Evolutionary conservation across 305 asterid species (phyloP).

Genomic region (Rubia balearica): DNA sequence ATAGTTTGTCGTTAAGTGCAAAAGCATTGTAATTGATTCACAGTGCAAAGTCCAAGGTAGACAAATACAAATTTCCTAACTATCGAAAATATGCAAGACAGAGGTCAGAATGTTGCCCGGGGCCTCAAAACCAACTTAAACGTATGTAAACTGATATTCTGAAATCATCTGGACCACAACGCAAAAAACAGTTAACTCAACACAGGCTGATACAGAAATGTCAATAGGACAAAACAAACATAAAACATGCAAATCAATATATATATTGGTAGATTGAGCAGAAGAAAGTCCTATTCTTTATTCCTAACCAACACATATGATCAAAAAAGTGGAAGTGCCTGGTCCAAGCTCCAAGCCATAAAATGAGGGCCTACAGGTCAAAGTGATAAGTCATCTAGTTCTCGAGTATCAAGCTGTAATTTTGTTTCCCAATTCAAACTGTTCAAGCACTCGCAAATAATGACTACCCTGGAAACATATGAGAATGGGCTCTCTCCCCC

Average conservation of each 20-base stretch:
- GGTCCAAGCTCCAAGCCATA: neutral
- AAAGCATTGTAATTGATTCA: neutral
- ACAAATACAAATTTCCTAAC: neutral
- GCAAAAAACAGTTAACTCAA: neutral
- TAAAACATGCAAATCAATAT: neutral
- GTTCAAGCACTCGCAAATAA: neutral
- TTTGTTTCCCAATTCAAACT: neutral
- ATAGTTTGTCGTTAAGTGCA: neutral
- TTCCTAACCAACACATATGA: neutral
- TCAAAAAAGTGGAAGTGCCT: neutral
- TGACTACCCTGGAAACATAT: neutral
- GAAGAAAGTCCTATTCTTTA: neutral
- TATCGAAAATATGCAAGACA: neutral
- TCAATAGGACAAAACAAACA: neutral
- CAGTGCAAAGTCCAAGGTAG: neutral
- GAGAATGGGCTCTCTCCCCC: neutral
- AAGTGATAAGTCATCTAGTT: neutral
- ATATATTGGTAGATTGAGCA: neutral
- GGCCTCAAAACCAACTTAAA: neutral
- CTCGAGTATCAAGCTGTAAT: neutral
- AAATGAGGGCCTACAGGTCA: neutral
- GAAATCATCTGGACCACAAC: neutral
- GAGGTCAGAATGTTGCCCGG: neutral
- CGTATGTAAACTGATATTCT: neutral
- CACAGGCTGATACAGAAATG: neutral